These are phyloP conservation scores for Penicillium sp. DNA, from an alignment of 2,329 filamentous ascomycete genomes.

Conservation along the genomic window DNA sequence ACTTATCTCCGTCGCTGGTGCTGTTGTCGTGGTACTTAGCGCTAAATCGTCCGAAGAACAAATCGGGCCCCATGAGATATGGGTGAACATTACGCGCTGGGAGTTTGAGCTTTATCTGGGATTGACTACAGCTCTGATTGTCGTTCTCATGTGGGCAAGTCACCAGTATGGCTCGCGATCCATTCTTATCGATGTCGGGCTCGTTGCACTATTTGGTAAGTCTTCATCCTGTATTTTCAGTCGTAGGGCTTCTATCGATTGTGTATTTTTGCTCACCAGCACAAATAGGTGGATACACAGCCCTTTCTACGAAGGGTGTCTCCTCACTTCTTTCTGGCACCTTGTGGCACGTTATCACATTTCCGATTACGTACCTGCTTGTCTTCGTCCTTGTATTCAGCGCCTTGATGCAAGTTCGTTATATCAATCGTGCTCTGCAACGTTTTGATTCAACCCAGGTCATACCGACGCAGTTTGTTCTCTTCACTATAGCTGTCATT, in stretches of 20 bases:
- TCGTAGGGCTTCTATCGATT: not conserved
- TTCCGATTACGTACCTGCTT: slow-evolving; percentile 88
- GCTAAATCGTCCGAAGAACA: slow-evolving; percentile 87
- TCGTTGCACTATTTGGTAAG: slow-evolving; percentile 89
- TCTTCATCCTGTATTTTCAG: slow-evolving; percentile 15
- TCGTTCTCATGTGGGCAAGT: slow-evolving; percentile 76
- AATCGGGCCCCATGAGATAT: slow-evolving; percentile 85
- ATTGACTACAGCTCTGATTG: slow-evolving; percentile 71
- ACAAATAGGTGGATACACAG: slow-evolving; percentile 83
- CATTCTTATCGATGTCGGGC: slow-evolving; percentile 86
- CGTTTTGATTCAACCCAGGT: slow-evolving; percentile 96
- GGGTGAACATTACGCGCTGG: slow-evolving; percentile 79
- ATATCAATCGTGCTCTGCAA: slow-evolving; percentile 86
- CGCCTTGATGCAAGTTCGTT: slow-evolving; percentile 94
- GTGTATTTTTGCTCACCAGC: slow-evolving; percentile 16
- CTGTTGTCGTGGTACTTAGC: slow-evolving; percentile 88
- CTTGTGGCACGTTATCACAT: slow-evolving; percentile 82
- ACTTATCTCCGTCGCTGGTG: slow-evolving; percentile 78
- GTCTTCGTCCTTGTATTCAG: slow-evolving; percentile 75
- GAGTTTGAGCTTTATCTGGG: slow-evolving; percentile 90
- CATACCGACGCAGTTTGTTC: slow-evolving; percentile 95
- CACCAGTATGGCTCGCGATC: slow-evolving; percentile 78
- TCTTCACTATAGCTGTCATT: slow-evolving; percentile 94
- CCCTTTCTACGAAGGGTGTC: slow-evolving; percentile 91
- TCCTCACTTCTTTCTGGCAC: slow-evolving; percentile 92